These are phyloP conservation scores for Dinochytrium kinnereticum DNA, from an alignment of 371 early-diverging fungal species.

Conservation along the genomic window DNA sequence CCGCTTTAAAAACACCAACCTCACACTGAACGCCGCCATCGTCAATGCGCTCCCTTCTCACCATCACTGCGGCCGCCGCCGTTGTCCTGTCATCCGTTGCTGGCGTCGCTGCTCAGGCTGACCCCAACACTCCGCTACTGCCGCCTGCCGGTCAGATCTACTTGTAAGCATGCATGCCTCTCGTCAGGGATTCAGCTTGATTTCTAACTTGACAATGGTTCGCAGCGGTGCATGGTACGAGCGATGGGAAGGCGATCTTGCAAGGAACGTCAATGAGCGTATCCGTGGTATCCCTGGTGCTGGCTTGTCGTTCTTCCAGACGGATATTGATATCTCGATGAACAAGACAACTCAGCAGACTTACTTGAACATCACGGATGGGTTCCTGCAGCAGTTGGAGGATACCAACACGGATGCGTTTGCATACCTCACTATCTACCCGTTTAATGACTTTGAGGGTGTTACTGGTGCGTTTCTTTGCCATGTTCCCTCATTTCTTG, in stretches of 20 bases:
- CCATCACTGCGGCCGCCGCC: neutral
- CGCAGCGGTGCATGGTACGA: slow-evolving; percentile 47
- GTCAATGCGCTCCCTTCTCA: too few relatives aligned
- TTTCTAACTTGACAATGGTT: neutral
- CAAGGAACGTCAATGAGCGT: slow-evolving; percentile 29
- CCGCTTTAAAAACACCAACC: too few relatives aligned
- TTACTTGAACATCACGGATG: slow-evolving; percentile 20
- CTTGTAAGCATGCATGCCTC: neutral
- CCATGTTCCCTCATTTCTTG: too few relatives aligned
- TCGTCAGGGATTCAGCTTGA: neutral
- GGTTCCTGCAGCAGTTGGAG: slow-evolving; percentile 31
- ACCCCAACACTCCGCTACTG: neutral
- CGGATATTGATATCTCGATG: slow-evolving; percentile 93
- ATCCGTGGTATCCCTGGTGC: slow-evolving; percentile 21
- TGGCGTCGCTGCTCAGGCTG: too few relatives aligned
- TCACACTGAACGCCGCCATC: too few relatives aligned
- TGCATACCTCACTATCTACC: slow-evolving; percentile 46
- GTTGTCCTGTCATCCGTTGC: neutral
- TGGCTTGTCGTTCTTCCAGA: slow-evolving; percentile 51
- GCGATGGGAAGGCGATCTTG: slow-evolving; percentile 37
- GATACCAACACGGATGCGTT: slow-evolving; percentile 38
- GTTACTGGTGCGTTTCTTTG: slow-evolving; percentile 27
- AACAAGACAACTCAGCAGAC: slow-evolving; percentile 61
- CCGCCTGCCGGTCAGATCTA: slow-evolving; percentile 3
- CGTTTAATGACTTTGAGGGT: slow-evolving; percentile 35